Percentiles rank a stretch among this genome's conserved stretches.
These are phyloP conservation scores for Paramecium pentaurelia DNA, from an alignment of 73 alveolate genomes.

Conservation along the genomic window DNA sequence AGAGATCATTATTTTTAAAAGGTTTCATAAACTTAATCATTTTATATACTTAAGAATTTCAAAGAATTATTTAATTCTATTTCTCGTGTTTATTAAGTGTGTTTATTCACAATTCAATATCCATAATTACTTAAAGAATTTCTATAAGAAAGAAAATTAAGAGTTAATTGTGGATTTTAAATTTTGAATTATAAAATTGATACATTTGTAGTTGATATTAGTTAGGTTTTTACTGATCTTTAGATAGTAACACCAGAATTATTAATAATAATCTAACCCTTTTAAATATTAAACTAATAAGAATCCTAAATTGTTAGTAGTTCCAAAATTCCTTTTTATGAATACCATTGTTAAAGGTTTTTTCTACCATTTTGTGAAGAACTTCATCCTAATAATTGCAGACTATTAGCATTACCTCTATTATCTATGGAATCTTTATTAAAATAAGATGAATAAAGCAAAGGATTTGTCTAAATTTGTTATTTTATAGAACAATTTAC, in stretches of 20 bases:
- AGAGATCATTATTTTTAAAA: constrained; percentile 2
- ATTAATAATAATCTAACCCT: background rate
- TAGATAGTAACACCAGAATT: background rate
- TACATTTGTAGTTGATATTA: background rate
- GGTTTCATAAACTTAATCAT: background rate
- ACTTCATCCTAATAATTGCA: background rate
- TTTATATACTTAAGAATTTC: background rate
- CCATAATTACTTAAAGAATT: background rate
- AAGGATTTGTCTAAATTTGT: background rate
- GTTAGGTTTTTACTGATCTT: background rate
- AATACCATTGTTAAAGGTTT: background rate
- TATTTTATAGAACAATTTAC: constrained; percentile 12
- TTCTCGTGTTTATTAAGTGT: background rate
- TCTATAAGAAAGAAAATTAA: background rate
- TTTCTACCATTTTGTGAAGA: background rate
- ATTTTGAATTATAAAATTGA: background rate
- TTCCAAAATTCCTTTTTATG: background rate
- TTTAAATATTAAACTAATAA: background rate
- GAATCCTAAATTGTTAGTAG: background rate
- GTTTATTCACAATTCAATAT: background rate
- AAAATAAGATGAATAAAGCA: background rate
- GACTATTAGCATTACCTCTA: background rate
- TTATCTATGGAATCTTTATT: background rate
- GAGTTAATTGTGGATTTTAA: background rate
- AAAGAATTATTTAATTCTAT: constrained; percentile 5